A percentile compares a stretch with the other conserved stretches of the same genome.
These are phyloP conservation scores for Pythium coloratum DNA, from an alignment of 352 stramenopile genomes.

Conservation along the genomic window DNA sequence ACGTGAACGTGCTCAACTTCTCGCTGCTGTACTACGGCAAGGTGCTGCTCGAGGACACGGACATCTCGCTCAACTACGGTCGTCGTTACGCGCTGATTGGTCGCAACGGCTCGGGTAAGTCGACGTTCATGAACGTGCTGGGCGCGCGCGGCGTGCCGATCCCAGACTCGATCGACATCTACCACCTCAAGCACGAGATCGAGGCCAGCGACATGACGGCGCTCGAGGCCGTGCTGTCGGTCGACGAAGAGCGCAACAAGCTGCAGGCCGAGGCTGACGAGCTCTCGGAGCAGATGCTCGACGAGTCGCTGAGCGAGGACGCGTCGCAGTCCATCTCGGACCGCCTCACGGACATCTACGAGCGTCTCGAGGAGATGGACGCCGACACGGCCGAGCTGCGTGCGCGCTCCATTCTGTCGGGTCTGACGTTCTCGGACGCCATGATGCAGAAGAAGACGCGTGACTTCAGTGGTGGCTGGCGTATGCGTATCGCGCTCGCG, in stretches of 20 bases:
- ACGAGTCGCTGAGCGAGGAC: constrained; percentile 89
- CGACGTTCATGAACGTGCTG: constrained; percentile 97
- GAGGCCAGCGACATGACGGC: constrained; percentile 94
- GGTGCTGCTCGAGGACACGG: constrained; percentile 94
- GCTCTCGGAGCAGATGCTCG: constrained; percentile 90
- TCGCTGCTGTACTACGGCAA: constrained; percentile 97
- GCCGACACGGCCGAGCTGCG: constrained; percentile 92
- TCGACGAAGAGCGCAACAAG: constrained; percentile 93
- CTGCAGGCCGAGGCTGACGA: constrained; percentile 92
- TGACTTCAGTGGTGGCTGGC: constrained; percentile 95
- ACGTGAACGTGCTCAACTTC: constrained; percentile 98
- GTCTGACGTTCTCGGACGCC: constrained; percentile 94
- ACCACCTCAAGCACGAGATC: constrained; percentile 96
- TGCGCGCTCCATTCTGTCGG: constrained; percentile 93
- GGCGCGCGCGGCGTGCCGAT: constrained; percentile 94
- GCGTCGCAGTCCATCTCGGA: constrained; percentile 85
- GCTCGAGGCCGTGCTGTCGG: constrained; percentile 93
- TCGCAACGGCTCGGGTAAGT: constrained; percentile 96
- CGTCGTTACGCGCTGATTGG: constrained; percentile 97
- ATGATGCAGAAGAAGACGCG: constrained; percentile 95
- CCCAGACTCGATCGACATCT: constrained; percentile 95
- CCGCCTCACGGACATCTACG: constrained; percentile 92
- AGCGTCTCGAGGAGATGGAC: constrained; percentile 95
- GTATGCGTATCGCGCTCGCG: constrained; percentile 96
- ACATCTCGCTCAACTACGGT: constrained; percentile 97